Evolutionary conservation across 352 stramenopile species (phyloP).

Genomic region (Phytopythium oedochilum): DNA sequence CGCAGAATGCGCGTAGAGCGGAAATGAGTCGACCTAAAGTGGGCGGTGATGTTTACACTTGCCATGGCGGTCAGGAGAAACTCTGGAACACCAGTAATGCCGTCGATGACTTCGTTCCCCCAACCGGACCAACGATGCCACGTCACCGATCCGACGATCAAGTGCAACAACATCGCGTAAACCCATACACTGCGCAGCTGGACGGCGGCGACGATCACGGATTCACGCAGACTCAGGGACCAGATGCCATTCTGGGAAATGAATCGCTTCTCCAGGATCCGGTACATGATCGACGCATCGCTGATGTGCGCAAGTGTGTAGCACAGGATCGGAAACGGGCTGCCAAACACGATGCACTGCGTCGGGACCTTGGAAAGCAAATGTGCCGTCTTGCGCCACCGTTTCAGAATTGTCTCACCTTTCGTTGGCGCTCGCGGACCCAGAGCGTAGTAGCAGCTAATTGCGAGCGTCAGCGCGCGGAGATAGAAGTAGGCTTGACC

Average conservation of each 20-base stretch:
- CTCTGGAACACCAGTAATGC: slow-evolving; percentile 25
- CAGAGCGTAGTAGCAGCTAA: slow-evolving; percentile 6
- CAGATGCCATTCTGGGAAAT: slow-evolving; percentile 20
- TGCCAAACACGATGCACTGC: slow-evolving; percentile 51
- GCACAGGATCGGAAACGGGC: slow-evolving; percentile 30
- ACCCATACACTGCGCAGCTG: slow-evolving; percentile 52
- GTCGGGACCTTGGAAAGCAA: slow-evolving; percentile 38
- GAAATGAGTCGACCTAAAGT: slow-evolving; percentile 25
- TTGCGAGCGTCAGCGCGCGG: slow-evolving; percentile 19
- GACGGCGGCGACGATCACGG: slow-evolving; percentile 23
- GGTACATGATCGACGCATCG: slow-evolving; percentile 34
- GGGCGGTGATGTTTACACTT: slow-evolving; percentile 21
- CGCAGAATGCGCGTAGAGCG: slow-evolving; percentile 12
- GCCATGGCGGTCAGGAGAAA: slow-evolving; percentile 31
- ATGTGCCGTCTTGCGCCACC: not conserved
- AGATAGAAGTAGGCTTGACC: slow-evolving; percentile 38
- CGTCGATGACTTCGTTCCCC: slow-evolving; percentile 3
- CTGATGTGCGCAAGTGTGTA: slow-evolving; percentile 43
- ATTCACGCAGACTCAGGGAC: slow-evolving; percentile 14
- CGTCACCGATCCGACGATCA: slow-evolving; percentile 10
- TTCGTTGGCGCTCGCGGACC: not conserved
- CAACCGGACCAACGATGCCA: slow-evolving; percentile 7
- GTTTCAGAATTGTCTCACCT: not conserved
- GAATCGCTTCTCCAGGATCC: slow-evolving; percentile 25
- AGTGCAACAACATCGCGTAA: slow-evolving; percentile 26